phyloP scores from a whole-genome alignment of 2,329 filamentous ascomycete genomes.

The Aspergillus sp. region DNA sequence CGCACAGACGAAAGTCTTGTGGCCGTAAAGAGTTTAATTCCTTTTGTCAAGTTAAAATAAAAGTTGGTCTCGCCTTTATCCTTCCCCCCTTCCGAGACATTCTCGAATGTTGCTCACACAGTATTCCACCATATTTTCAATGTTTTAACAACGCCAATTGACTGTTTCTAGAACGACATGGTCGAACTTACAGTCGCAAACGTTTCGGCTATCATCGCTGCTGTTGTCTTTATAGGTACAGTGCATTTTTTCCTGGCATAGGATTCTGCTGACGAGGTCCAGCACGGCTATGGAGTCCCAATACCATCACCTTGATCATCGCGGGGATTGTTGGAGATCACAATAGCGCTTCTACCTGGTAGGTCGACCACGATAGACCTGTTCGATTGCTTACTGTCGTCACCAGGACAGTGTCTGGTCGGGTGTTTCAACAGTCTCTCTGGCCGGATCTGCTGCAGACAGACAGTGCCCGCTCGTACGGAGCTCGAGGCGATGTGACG shows the following conservation, averaged over 20 bases:
- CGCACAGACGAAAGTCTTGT: too few relatives aligned
- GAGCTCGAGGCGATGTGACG: conserved; percentile 24
- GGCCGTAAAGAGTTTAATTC: too few relatives aligned
- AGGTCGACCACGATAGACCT: conserved; percentile 13
- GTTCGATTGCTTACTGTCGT: background rate
- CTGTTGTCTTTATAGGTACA: conserved; percentile 29
- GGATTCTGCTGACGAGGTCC: conserved; percentile 1
- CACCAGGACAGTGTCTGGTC: conserved; percentile 31
- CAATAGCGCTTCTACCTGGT: conserved; percentile 37
- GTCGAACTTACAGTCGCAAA: conserved; percentile 27
- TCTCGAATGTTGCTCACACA: too few relatives aligned
- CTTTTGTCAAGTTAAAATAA: too few relatives aligned
- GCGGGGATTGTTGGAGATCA: conserved; percentile 31
- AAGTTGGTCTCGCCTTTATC: too few relatives aligned
- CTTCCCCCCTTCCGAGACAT: too few relatives aligned
- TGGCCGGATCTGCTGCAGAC: conserved; percentile 41
- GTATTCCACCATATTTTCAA: too few relatives aligned
- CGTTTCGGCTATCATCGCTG: conserved; percentile 38
- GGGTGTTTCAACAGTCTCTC: conserved; percentile 34
- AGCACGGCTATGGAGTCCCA: conserved; percentile 36
- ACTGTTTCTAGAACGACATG: too few relatives aligned
- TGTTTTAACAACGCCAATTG: too few relatives aligned
- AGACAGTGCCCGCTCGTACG: conserved; percentile 29
- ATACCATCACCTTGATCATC: conserved; percentile 32
- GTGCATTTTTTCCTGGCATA: background rate